Percentiles rank a stretch among this genome's conserved stretches.
Conservation (phyloP, 257 asterid genomes). For the Galeopsis tetrahit region DNA sequence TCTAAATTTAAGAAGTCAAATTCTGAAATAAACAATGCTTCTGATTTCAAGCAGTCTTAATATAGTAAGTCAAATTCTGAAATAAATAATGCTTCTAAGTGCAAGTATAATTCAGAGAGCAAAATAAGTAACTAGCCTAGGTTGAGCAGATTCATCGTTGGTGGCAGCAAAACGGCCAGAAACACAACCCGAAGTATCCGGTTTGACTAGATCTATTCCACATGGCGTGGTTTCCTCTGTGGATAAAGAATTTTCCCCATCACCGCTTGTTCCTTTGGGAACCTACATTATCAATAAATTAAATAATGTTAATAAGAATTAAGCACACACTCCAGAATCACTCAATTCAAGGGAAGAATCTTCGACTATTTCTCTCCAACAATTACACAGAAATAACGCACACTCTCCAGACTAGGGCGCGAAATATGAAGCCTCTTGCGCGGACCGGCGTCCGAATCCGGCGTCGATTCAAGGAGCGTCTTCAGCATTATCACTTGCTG, state of each 20-base stretch:
- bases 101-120: slow-evolving; percentile 17
- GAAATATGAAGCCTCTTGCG: slow-evolving; percentile 56
- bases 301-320: slow-evolving; percentile 27
- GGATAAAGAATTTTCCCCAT: slow-evolving; percentile 56
- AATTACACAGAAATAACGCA: slow-evolving; percentile 45
- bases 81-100: not conserved
- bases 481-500: slow-evolving; percentile 96
- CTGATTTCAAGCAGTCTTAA: not conserved
- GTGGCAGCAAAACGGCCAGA: slow-evolving; percentile 50
- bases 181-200: slow-evolving; percentile 48
- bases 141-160: slow-evolving; percentile 55
- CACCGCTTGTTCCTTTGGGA: slow-evolving; percentile 50
- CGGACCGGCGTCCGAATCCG: slow-evolving; percentile 57
- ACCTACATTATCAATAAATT: slow-evolving; percentile 56
- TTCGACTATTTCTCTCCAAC: slow-evolving; percentile 5
- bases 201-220: slow-evolving; percentile 54
- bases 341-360: slow-evolving; percentile 39
- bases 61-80: not conserved
- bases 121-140: slow-evolving; percentile 52
- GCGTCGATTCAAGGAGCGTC: slow-evolving; percentile 74
- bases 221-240: slow-evolving; percentile 52
- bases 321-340: slow-evolving; percentile 32
- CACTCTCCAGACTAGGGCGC: slow-evolving; percentile 52
- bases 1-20: not conserved
- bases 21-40: not conserved